phyloP scores from a whole-genome alignment of 2,329 filamentous ascomycete species.

The Claviceps pusilla region DNA sequence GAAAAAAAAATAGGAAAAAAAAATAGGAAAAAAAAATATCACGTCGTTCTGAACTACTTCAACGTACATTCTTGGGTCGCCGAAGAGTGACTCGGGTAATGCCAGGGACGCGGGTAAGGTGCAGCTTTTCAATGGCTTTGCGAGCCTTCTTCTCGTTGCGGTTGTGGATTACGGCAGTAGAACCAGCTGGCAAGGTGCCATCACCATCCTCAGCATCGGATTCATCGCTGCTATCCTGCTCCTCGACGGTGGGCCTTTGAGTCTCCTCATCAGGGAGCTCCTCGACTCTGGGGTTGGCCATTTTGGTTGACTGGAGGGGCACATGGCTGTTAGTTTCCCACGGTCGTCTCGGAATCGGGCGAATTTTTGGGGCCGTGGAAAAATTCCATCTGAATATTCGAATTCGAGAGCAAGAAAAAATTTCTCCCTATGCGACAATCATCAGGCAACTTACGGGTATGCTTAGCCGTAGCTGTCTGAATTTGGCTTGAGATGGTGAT shows the following conservation, averaged over 20 bases:
- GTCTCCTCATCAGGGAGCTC: slow-evolving; percentile 87
- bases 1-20: no score
- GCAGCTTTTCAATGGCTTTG: slow-evolving; percentile 97
- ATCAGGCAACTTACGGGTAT: slow-evolving; percentile 22
- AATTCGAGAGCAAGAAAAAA: neutral
- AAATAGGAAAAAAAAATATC: no score
- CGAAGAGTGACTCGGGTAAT: slow-evolving; percentile 97
- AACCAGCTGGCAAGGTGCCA: slow-evolving; percentile 63
- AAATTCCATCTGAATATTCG: neutral
- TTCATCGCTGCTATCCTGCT: slow-evolving; percentile 59
- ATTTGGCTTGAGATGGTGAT: slow-evolving; percentile 17
- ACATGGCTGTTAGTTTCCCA: slow-evolving; percentile 3
- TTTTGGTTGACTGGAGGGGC: slow-evolving; percentile 32
- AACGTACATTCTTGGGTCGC: slow-evolving; percentile 94
- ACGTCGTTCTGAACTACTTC: neutral
- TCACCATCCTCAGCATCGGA: slow-evolving; percentile 74
- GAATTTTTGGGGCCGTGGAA: slow-evolving; percentile 1
- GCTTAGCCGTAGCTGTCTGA: slow-evolving; percentile 20
- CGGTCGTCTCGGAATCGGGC: neutral
- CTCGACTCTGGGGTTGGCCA: slow-evolving; percentile 97
- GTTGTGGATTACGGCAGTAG: slow-evolving; percentile 83
- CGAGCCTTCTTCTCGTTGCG: slow-evolving; percentile 99
- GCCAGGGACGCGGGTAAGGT: slow-evolving; percentile 87
- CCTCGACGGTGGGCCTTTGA: slow-evolving; percentile 65
- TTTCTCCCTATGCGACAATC: slow-evolving; percentile 5